phyloP scores from a whole-genome alignment of 148 eudicot species.

The Chenopodium berlandieri region DNA sequence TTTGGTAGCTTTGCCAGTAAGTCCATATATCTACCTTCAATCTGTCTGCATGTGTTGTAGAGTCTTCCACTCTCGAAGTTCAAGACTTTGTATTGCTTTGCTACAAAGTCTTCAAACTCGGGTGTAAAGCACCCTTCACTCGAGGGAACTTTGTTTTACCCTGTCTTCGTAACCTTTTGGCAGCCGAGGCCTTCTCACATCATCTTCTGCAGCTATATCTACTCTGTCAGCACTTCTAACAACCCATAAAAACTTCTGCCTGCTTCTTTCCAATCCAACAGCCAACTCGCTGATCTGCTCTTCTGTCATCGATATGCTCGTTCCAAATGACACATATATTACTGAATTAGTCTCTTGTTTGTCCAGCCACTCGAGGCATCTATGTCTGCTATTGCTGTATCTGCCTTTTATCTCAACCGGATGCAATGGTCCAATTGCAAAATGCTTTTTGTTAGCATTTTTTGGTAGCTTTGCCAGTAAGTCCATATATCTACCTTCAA shows the following conservation, averaged over 20 bases:
- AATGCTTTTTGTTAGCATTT: not conserved
- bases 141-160: not conserved
- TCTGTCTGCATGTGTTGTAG: not conserved
- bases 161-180: not conserved
- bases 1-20: not conserved
- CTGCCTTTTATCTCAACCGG: not conserved
- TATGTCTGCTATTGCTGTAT: not conserved
- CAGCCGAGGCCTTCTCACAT: not conserved
- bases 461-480: not conserved
- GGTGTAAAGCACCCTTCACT: slow-evolving; percentile 1
- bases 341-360: not conserved
- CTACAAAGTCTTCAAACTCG: not conserved
- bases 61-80: slow-evolving; percentile 1
- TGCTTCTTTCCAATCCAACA: not conserved
- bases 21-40: not conserved
- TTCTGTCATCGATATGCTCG: not conserved
- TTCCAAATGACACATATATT: not conserved
- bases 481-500: not conserved
- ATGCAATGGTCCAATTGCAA: not conserved
- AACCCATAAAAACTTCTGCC: not conserved
- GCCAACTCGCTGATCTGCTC: not conserved
- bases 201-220: not conserved
- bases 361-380: not conserved
- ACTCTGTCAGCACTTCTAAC: not conserved
- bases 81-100: not conserved